A percentile compares a stretch with the other conserved stretches of the same genome.
Conservation (phyloP, 2,329 filamentous ascomycete species). For the Epichloe sp. region DNA sequence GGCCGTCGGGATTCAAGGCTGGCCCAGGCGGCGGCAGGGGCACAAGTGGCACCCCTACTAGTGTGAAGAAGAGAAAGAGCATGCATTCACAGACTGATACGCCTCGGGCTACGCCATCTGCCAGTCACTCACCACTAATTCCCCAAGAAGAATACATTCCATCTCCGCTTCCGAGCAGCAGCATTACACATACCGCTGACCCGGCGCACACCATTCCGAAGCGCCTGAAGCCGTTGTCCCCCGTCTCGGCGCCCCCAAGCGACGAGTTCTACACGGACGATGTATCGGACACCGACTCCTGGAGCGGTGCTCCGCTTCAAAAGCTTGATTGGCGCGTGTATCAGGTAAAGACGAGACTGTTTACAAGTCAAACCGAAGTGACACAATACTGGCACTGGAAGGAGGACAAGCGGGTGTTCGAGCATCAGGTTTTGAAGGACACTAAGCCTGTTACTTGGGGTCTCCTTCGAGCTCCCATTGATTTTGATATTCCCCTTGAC, state of each 20-base stretch:
- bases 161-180: conserved; percentile 2
- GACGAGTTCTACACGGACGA: conserved; percentile 31
- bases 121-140: conserved; percentile 15
- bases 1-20: conserved; percentile 36
- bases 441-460: conserved; percentile 33
- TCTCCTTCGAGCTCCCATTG: conserved; percentile 34
- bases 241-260: conserved; percentile 9
- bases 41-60: conserved; percentile 12
- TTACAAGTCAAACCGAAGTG: conserved; percentile 32
- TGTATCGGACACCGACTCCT: conserved; percentile 40
- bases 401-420: conserved; percentile 26
- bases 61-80: conserved; percentile 21
- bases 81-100: conserved; percentile 17
- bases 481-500: conserved; percentile 34
- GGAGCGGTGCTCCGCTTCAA: conserved; percentile 30
- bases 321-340: conserved; percentile 37
- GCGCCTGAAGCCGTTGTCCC: conserved; percentile 13
- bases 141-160: conserved; percentile 6
- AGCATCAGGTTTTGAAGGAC: conserved; percentile 40
- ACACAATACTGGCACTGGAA: conserved; percentile 46
- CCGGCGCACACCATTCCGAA: conserved; percentile 9
- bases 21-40: conserved; percentile 6
- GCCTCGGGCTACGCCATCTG: conserved; percentile 15
- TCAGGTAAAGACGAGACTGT: conserved; percentile 35
- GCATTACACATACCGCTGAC: neutral